Percentiles rank a stretch among this genome's conserved stretches.
phyloP scores from a whole-genome alignment of 1,284 basidiomycete genomes.

The Neonothopanus nambi region DNA sequence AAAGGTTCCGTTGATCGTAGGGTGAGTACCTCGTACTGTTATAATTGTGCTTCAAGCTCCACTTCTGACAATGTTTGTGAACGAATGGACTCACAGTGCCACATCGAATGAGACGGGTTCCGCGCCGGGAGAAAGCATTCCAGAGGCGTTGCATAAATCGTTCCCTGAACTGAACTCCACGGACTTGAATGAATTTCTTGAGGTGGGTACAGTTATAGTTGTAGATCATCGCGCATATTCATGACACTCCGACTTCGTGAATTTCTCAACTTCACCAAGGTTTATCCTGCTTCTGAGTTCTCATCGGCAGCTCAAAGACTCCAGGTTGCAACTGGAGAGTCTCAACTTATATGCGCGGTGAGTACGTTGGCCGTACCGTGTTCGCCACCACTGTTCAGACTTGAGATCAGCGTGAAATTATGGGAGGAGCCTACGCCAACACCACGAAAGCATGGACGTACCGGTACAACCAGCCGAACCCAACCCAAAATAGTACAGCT shows the following conservation, averaged over 20 bases:
- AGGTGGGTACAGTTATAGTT: not conserved
- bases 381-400: not conserved
- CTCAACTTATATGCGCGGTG: constrained; percentile 50
- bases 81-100: constrained; percentile 2
- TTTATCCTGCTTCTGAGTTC: constrained; percentile 32
- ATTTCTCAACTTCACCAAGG: not conserved
- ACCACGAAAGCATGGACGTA: constrained; percentile 18
- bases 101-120: constrained; percentile 16
- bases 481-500: constrained; percentile 33
- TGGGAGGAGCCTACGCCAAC: constrained; percentile 41
- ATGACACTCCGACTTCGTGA: no score
- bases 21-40: constrained; percentile 40
- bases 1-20: constrained; percentile 56
- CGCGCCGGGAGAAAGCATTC: constrained; percentile 11
- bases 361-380: constrained; percentile 21
- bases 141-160: constrained; percentile 3
- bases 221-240: no score
- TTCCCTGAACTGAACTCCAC: constrained; percentile 4
- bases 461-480: constrained; percentile 50
- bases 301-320: constrained; percentile 38
- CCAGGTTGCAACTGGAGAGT: constrained; percentile 49
- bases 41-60: no score
- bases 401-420: constrained; percentile 41
- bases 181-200: constrained; percentile 11
- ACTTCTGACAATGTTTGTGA: not conserved